Percentiles rank a stretch among this genome's conserved stretches.
phyloP scores from a whole-genome alignment of 1,284 basidiomycete species.

The Apiotrichum siamense region DNA sequence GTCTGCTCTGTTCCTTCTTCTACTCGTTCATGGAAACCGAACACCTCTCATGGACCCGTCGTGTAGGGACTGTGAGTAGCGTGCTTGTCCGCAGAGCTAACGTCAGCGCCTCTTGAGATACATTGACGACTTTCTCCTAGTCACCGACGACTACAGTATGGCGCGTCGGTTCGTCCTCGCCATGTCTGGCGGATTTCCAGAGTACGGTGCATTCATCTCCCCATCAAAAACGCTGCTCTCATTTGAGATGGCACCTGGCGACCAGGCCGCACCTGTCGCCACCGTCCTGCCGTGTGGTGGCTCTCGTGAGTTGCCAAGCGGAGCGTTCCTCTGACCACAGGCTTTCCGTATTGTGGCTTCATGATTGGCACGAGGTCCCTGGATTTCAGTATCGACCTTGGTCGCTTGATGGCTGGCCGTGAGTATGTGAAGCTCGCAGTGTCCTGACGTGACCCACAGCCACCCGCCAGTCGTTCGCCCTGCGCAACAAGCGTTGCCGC shows the following conservation, averaged over 20 bases:
- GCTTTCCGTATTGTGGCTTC: conserved; percentile 86
- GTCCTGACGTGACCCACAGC: conserved; percentile 20
- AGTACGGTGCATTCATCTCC: conserved; percentile 88
- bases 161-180: conserved; percentile 67
- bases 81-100: conserved; percentile 4
- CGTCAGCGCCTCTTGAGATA: conserved; percentile 71
- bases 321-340: conserved; percentile 47
- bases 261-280: conserved; percentile 23
- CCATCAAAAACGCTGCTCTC: conserved; percentile 74
- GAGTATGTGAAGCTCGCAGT: conserved; percentile 25
- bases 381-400: conserved; percentile 69
- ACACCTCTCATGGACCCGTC: conserved; percentile 57
- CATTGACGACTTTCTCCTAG: conserved; percentile 88
- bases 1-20: conserved; percentile 84
- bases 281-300: conserved; percentile 9
- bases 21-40: conserved; percentile 81
- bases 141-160: conserved; percentile 62
- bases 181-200: conserved; percentile 81
- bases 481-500: conserved; percentile 29
- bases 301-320: conserved; percentile 2
- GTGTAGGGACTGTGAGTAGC: conserved; percentile 58
- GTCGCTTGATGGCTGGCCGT: conserved; percentile 58
- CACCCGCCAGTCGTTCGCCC: conserved; percentile 41
- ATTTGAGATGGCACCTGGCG: conserved; percentile 27
- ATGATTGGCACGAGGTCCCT: conserved; percentile 67